Evolutionary conservation across 2,329 filamentous ascomycete genomes (phyloP), one percentile per base, ranked within the genome.

Genomic region (Aaosphaeria arxii): DNA sequence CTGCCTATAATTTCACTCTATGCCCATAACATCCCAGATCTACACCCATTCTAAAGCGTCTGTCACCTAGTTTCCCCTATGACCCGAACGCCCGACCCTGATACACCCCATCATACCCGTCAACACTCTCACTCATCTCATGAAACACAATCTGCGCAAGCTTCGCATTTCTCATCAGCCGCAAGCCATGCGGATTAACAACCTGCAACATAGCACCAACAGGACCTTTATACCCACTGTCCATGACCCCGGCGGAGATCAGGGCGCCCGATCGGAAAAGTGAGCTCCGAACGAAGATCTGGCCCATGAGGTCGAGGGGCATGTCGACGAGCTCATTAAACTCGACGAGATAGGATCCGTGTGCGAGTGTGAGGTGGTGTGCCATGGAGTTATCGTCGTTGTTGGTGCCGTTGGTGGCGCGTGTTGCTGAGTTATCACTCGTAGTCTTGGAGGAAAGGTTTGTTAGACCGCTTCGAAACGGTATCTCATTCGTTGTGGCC

Each of bases 81-180:
- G 9, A 36, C 33, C 7, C 33, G n/a, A n/a, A 36, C 7, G 9
- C 33, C 33, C n/a, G 39, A 11, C 50, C 51, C 38, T 74, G 71
- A 51, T 74, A 74, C 6, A 69, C 46, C 4, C 71, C 72, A 11
- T 50, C 63, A 48, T 75, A 74, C 28, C 65, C 68, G 17, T 69
- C 67, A 0, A 71, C 70, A 1, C 42, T 47, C 43, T 69, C 66
- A 2, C 52, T 59, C 65, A 75, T 58, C 48, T 67, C 47, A 29
- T 73, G 58, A 30, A 74, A 70, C 1, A 74, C 69, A 46, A 75
- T 61, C 52, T 75, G 72, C 7, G 67, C 73, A 7, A 75, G 55
- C 45, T 63, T 70, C 1, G 70, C 71, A 50, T 70, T 50, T 30
- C 48, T 56, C 42, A 64, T 53, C 9, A 75, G 46, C 7, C 60